Evolutionary conservation across 192 early-diverging fungal genomes (phyloP), one percentile per base, ranked within the genome.

Genomic region (Coemansia sp.): DNA sequence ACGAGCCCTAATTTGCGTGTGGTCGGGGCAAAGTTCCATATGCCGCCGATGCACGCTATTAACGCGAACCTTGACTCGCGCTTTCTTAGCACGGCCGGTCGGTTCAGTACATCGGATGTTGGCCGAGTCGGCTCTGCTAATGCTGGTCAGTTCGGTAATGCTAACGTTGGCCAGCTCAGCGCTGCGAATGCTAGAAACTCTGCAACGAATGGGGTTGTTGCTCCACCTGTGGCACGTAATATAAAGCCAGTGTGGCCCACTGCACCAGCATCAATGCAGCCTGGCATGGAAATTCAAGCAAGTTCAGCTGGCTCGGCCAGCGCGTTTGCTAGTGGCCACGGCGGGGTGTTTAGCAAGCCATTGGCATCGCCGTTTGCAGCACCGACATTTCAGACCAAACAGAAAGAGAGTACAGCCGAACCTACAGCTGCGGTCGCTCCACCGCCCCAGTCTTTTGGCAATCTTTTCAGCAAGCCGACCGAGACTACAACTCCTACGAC

Each of bases 1-100:
- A 23, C 22, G 7, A 23, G 32, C 14, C 67, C 55, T 1, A 82
- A 76, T 43, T 38, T 73, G 41, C 66, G 79, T 10, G 73, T 67
- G 2, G 79, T 75, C 2, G 73, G 77, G 24, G 38, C 69, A 7
- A 82, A 76, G 67, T 66, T 72, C 62, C 69, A 52, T 10, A 60
- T 62, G 38, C 45, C 79, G 21, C 66, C 63, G 14, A 70, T 75
- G 68, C 77, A 69, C 21, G 69, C 54, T 3, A 75, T 80, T 39
- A 68, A 80, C 32, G 11, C 65, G 0, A 45, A 37, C 19, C 69
- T 80, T 3, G 69, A 67, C 7, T 38, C 58, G 32, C 58, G 54
- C 37, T 48, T 72, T 38, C 54, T 80, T 14, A 29, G 17, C 3
- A 57, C 76, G 6, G 27, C 35, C 0, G 38, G 23, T 19, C 10